Evolutionary conservation across 2,329 filamentous ascomycete species (phyloP), one percentile per base, ranked within the genome.

Genomic region (Pyrenophora seminiperda): DNA sequence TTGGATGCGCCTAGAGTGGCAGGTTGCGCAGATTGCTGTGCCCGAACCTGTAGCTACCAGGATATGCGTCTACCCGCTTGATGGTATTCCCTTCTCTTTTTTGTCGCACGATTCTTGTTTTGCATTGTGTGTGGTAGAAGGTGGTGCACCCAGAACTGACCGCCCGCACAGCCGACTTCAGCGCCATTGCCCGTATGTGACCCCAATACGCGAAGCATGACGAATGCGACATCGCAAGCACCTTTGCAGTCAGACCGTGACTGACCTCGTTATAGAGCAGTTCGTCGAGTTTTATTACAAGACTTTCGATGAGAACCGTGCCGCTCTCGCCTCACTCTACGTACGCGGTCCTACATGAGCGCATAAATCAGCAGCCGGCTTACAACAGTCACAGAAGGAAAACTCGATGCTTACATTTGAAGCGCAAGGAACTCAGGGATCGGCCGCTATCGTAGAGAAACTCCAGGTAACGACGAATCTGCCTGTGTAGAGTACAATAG

Each of bases 351-450:
- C 41, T 19, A 41, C 24, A 41, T 17, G 22, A 30, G 39, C 30
- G 20, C 13, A 43, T 22, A 10, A 11, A 14, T 27, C 34, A 29
- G 41, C 39, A n/a, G 15, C n/a, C 9, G 34, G 41, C 54, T 57
- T 42, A 57, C 38, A 39, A 20, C 10, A 5, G 11, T 11, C 20
- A 30, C 15, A 57, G 54, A 57, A 91, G 85, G 89, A 68, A 83
- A 88, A 4, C 75, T 97, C 94, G 40, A 96, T 96, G 89, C 82
- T 97, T 76, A 97, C 93, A 41, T 97, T 97, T 70, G 91, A 97
- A 82, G 86, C 82, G 38, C 65, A 79, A 36, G 85, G 87, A 11
- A 75, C 83, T 53, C 79, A 85, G 67, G 92, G 93, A 56, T 76
- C 78, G 29, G 70, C 63, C 18, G 72, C 72, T 24, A 97, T 99